A percentile compares a stretch with the other conserved stretches of the same genome.
Evolutionary conservation across 495 filamentous ascomycete species (phyloP).

Genomic region (Daldinia decipiens): DNA sequence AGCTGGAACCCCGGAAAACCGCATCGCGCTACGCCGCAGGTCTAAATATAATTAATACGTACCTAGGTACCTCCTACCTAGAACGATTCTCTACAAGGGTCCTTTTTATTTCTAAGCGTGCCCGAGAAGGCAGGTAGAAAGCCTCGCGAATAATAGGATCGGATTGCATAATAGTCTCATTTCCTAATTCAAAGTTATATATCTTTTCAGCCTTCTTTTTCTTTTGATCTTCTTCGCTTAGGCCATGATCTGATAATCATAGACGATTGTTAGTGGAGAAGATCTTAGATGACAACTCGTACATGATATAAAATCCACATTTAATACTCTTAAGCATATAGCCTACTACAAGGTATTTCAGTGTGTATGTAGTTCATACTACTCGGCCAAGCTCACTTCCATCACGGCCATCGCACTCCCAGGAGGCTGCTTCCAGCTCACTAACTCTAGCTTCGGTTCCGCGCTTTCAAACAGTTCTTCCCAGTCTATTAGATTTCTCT

Average conservation of each 20-base stretch:
- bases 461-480: not conserved
- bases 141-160: constrained; percentile 31
- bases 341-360: not conserved
- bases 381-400: not conserved
- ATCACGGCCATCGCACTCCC: constrained; percentile 1
- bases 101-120: constrained; percentile 6
- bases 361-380: no score
- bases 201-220: not conserved
- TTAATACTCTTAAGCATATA: not conserved
- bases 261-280: not conserved
- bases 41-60: constrained; percentile 8
- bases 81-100: constrained; percentile 6
- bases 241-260: not conserved
- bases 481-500: not conserved
- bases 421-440: not conserved
- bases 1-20: not conserved
- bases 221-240: not conserved
- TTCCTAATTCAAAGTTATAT: constrained; percentile 6
- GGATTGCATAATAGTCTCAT: constrained; percentile 32
- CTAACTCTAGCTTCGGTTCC: not conserved
- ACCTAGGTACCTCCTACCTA: no score
- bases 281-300: not conserved
- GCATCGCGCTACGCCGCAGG: constrained; percentile 1
- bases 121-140: constrained; percentile 32
- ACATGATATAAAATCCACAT: not conserved